phyloP scores from a whole-genome alignment of 331 rosid genomes.

The Malus hybrid region DNA sequence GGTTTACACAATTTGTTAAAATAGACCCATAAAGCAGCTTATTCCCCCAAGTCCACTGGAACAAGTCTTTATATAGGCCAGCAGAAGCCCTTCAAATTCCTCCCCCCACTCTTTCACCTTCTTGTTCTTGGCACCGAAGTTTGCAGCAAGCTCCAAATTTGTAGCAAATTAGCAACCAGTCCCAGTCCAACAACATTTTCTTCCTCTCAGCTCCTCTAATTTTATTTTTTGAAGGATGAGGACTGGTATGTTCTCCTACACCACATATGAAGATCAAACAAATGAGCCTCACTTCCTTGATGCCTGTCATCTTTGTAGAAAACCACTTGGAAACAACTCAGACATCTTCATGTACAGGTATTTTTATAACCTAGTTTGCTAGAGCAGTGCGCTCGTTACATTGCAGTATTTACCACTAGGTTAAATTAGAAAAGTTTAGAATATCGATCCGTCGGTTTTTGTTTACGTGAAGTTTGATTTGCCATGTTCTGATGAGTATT shows the following conservation, averaged over 20 bases:
- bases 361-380: neutral
- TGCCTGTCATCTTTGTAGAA: conserved; percentile 75
- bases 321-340: conserved; percentile 49
- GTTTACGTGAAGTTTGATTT: too few species aligned
- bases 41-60: conserved; percentile 12
- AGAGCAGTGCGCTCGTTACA: too few species aligned
- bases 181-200: neutral
- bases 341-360: conserved; percentile 97
- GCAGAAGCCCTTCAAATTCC: neutral
- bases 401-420: too few species aligned
- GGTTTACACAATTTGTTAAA: neutral
- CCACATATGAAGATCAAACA: conserved; percentile 34
- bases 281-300: conserved; percentile 75
- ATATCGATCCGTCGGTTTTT: too few species aligned
- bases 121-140: neutral
- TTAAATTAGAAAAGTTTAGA: too few species aligned
- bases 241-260: conserved; percentile 39
- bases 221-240: conserved; percentile 23
- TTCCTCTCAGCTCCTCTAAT: neutral
- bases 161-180: neutral
- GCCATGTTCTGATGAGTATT: conserved; percentile 4
- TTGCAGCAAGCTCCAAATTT: too few species aligned
- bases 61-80: conserved; percentile 35
- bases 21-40: conserved; percentile 7
- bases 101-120: neutral